These are phyloP conservation scores for Fusarium nygamai DNA, from an alignment of 2,329 filamentous ascomycete genomes.

Conservation along the genomic window DNA sequence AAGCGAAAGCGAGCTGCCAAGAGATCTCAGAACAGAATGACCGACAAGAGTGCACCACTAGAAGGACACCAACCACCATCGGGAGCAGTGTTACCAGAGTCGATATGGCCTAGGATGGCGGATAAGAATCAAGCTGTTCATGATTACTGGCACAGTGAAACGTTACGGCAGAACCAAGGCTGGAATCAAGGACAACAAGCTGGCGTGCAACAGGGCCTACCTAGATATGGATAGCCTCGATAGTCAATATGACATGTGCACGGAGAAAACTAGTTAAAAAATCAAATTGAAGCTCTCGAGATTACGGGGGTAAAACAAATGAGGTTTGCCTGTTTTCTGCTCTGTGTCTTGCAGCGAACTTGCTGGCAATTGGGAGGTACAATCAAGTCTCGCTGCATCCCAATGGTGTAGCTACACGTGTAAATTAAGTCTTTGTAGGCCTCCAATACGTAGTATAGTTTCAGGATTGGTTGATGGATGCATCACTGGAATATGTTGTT, in stretches of 20 bases:
- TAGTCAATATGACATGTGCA: background rate
- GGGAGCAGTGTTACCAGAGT: background rate
- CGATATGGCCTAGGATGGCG: conserved; percentile 25
- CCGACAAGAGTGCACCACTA: conserved; percentile 2
- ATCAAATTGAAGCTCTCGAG: accelerated
- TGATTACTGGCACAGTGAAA: conserved; percentile 29
- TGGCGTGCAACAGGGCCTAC: background rate
- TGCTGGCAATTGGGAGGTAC: background rate
- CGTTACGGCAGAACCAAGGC: conserved; percentile 8
- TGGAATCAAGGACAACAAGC: conserved; percentile 13
- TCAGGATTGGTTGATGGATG: background rate
- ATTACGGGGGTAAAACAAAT: background rate
- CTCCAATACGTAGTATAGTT: background rate
- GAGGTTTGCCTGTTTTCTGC: background rate
- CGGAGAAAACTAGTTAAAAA: background rate
- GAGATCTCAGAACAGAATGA: background rate
- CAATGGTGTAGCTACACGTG: accelerated
- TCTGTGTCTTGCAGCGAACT: no score
- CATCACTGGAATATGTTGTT: background rate
- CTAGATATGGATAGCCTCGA: conserved; percentile 18
- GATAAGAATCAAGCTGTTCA: conserved; percentile 30
- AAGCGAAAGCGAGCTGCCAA: conserved; percentile 11
- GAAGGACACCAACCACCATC: background rate
- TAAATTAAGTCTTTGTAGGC: background rate
- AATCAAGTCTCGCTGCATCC: background rate